A percentile compares a stretch with the other conserved stretches of the same genome.
Conservation (phyloP, 805 yeast genomes). For the Barnettozyma wickerhamii region DNA sequence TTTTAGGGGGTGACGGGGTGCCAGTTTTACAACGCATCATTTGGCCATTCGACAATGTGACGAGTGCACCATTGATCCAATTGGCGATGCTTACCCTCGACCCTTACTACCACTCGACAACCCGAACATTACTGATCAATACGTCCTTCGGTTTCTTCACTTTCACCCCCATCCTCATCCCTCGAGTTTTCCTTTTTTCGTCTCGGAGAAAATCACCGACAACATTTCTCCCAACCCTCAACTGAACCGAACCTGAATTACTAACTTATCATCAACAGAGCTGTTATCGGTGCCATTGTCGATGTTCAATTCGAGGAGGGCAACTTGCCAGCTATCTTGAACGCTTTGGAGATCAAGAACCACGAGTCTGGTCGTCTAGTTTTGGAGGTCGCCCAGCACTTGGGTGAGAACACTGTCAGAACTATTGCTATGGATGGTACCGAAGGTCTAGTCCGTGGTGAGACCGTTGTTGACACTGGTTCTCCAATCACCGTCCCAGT, state of each 20-base stretch:
- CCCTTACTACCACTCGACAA: too few species aligned
- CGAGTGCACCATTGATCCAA: too few species aligned
- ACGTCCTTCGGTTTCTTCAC: not conserved
- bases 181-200: constrained; percentile 3
- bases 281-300: constrained; percentile 99
- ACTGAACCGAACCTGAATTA: constrained; percentile 5
- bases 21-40: too few species aligned
- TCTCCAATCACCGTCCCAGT: constrained; percentile 99
- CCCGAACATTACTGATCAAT: too few species aligned
- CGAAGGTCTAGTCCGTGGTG: constrained; percentile 99
- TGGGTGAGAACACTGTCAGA: constrained; percentile 99
- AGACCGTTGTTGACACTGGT: constrained; percentile 88
- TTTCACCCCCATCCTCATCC: not conserved
- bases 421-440: constrained; percentile 99
- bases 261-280: constrained; percentile 43
- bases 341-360: constrained; percentile 88
- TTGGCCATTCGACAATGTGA: too few species aligned
- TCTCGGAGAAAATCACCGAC: constrained; percentile 2
- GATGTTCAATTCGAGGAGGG: constrained; percentile 99
- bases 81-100: too few species aligned
- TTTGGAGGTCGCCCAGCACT: constrained; percentile 98
- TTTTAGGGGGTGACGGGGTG: too few species aligned
- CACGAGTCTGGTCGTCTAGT: constrained; percentile 76
- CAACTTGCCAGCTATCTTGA: constrained; percentile 93
- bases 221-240: not conserved